phyloP scores from a whole-genome alignment of 2,329 filamentous ascomycete genomes.

The Eurotiales sp. region DNA sequence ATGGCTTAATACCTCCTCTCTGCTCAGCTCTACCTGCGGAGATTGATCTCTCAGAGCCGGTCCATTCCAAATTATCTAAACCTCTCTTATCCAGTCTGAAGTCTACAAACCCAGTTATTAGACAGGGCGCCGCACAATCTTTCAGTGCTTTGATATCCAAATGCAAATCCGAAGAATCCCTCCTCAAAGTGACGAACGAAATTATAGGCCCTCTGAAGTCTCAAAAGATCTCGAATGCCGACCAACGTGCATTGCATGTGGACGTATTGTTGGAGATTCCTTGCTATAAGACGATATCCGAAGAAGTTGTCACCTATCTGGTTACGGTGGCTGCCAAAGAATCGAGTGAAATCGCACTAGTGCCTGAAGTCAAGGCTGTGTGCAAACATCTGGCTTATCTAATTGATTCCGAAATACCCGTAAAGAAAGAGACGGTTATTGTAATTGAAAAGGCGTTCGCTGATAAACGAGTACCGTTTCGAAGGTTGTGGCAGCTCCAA shows the following conservation, averaged over 20 bases:
- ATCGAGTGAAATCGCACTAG: constrained; percentile 78
- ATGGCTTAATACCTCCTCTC: constrained; percentile 71
- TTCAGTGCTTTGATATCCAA: constrained; percentile 67
- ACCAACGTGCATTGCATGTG: constrained; percentile 78
- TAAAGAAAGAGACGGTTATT: constrained; percentile 66
- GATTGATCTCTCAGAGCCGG: constrained; percentile 72
- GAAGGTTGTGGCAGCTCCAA: constrained; percentile 75
- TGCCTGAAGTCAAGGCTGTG: constrained; percentile 70
- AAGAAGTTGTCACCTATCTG: constrained; percentile 64
- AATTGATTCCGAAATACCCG: constrained; percentile 56
- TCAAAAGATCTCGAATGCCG: constrained; percentile 77
- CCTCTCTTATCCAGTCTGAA: constrained; percentile 86
- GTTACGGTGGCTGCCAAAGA: constrained; percentile 73
- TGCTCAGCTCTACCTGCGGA: constrained; percentile 63
- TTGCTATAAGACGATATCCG: constrained; percentile 58
- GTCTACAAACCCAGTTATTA: constrained; percentile 76
- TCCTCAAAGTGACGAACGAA: constrained; percentile 72
- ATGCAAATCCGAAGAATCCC: constrained; percentile 54
- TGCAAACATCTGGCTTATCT: constrained; percentile 61
- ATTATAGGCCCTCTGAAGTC: constrained; percentile 74
- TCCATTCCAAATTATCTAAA: constrained; percentile 73
- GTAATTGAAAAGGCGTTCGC: constrained; percentile 73
- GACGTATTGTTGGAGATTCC: constrained; percentile 70
- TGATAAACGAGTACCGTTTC: constrained; percentile 77
- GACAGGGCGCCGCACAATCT: constrained; percentile 68